Evolutionary conservation across 164 flowering plant species (phyloP), one percentile per base, ranked within the genome.

Genomic region (Stephania cephalantha): DNA sequence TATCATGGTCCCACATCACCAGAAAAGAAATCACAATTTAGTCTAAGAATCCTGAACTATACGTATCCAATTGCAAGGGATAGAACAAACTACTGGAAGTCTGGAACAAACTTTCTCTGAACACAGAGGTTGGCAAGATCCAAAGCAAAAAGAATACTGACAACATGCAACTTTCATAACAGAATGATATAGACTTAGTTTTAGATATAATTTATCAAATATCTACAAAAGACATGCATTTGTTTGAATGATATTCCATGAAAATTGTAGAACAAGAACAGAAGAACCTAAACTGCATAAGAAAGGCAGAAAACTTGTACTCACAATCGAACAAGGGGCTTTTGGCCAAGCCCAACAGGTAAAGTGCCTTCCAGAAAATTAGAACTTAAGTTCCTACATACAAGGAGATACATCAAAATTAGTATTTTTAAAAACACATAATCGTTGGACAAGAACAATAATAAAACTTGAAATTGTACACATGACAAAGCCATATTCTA

Each of bases 381-480:
- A 65, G 91, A 86, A 81, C 98, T 96, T 31, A 96, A 79, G 79
- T 96, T 96, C 88, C 99, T 96, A 94, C 25, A 85, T 15, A 44
- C 45, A 18, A 71, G n/a, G 65, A 58, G 42, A 58, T 58, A 17
- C 17, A 58, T 2, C 17, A 58, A 17, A 58, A 58, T 58, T 17
- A 58, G 18, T 35, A 35, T 35, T 35, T 35, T 35, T 35, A 35
- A 35, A 58, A 58, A n/a, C 22, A 58, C n/a, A 58, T 1, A 15
- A 6, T 7, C n/a, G 3, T 58, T 1, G 22, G 1, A 13, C 7
- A 20, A 17, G 22, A 58, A 17, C 65, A 58, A 58, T 6, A 15
- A 55, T 17, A 58, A 58, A 17, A 58, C 65, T 58, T 20, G 25
- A n/a, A 61, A 61, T 61, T 20, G 20, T 6, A 5, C n/a, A 61